Conservation (phyloP, 116 monocot genomes). For the Cymodocea nodosa region DNA sequence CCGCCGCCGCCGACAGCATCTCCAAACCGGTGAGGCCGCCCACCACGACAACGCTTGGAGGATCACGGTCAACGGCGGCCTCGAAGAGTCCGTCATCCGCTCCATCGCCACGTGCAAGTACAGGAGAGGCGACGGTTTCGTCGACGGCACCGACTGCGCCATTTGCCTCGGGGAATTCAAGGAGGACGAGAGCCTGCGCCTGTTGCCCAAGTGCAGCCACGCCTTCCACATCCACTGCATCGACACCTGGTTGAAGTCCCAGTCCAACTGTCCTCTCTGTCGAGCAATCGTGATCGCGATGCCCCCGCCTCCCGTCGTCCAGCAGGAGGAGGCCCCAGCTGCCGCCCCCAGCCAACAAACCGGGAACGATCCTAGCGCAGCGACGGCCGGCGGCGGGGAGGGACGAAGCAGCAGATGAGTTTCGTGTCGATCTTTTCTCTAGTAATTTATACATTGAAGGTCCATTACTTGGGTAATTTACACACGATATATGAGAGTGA, state of each 20-base stretch:
- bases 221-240: conserved; percentile 84
- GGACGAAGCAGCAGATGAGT: no score
- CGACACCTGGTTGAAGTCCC: conserved; percentile 60
- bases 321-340: not conserved
- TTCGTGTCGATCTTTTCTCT: no score
- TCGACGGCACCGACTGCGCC: conserved; percentile 58
- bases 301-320: not conserved
- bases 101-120: conserved; percentile 50
- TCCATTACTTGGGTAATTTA: no score
- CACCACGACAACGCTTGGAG: conserved; percentile 16
- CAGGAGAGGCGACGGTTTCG: conserved; percentile 33
- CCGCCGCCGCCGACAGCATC: no score
- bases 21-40: no score
- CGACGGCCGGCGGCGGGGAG: no score
- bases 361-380: not conserved
- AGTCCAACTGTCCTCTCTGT: conserved; percentile 79
- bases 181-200: conserved; percentile 69
- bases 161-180: conserved; percentile 71
- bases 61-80: conserved; percentile 23
- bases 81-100: conserved; percentile 56
- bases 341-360: not conserved
- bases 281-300: conserved; percentile 36
- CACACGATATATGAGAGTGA: no score
- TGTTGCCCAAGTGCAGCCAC: conserved; percentile 78
- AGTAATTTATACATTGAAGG: no score